Conservation (phyloP, 306 rosid species). For the Luffa aegyptiaca region DNA sequence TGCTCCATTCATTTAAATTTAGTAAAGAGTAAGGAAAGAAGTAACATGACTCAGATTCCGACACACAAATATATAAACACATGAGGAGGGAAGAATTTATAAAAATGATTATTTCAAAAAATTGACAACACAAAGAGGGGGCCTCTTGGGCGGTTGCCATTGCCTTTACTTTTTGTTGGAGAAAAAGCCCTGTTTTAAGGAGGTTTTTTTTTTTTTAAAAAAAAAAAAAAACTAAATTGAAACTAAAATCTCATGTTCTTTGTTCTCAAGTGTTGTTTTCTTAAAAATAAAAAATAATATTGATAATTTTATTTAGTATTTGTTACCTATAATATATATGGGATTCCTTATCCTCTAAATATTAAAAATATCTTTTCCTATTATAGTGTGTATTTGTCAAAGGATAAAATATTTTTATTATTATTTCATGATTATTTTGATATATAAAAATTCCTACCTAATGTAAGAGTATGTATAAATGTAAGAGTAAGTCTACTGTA, state of each 20-base stretch:
- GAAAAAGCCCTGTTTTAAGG: background rate
- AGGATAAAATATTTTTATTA: too few relatives aligned
- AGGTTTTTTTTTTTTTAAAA: background rate
- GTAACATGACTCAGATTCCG: background rate
- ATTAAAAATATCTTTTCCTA: background rate
- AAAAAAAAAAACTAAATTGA: background rate
- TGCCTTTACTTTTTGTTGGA: background rate
- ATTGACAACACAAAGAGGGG: conserved; percentile 2
- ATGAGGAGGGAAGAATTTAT: background rate
- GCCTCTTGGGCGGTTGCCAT: background rate
- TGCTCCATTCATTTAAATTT: background rate
- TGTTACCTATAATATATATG: background rate
- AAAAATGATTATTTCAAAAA: background rate
- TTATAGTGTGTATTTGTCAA: background rate
- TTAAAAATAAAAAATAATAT: too few relatives aligned
- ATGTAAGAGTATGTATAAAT: too few relatives aligned
- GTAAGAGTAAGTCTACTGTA: too few relatives aligned
- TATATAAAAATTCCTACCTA: too few relatives aligned
- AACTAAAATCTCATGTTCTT: background rate
- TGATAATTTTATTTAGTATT: too few relatives aligned
- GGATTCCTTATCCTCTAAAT: background rate
- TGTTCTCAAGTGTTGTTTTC: background rate
- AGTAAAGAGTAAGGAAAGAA: background rate
- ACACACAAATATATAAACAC: conserved; percentile 4
- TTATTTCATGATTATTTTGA: too few relatives aligned